Evolutionary conservation across 805 yeast species (phyloP).

Genomic region (Metschnikowia sp.): DNA sequence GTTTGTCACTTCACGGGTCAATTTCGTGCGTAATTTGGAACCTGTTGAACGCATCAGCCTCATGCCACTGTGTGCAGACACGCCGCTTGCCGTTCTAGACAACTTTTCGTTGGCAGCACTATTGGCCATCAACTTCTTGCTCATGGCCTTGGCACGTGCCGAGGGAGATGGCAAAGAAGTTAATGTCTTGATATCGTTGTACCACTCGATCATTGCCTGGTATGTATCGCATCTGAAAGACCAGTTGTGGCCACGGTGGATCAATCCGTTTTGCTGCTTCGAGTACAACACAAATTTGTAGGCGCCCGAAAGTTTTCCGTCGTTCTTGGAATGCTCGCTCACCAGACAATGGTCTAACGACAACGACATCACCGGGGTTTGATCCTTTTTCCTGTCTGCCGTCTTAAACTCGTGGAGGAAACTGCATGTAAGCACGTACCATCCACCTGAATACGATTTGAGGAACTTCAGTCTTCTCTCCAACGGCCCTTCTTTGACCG

Average conservation of each 20-base stretch:
- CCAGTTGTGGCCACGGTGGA: slow-evolving; percentile 85
- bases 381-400: slow-evolving; percentile 75
- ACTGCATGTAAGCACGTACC: slow-evolving; percentile 86
- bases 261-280: slow-evolving; percentile 64
- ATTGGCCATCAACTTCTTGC: slow-evolving; percentile 21
- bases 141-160: slow-evolving; percentile 47
- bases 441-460: slow-evolving; percentile 86
- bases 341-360: slow-evolving; percentile 76
- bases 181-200: slow-evolving; percentile 65
- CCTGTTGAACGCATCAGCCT: slow-evolving; percentile 9
- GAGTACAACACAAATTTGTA: slow-evolving; percentile 79
- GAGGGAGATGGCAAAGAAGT: slow-evolving; percentile 61
- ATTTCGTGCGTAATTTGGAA: slow-evolving; percentile 5
- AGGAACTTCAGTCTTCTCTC: slow-evolving; percentile 90
- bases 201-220: slow-evolving; percentile 81
- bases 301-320: slow-evolving; percentile 50
- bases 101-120: slow-evolving; percentile 7
- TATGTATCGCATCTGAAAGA: slow-evolving; percentile 90
- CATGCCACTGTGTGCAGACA: slow-evolving; percentile 13
- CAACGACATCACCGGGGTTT: slow-evolving; percentile 78
- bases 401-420: slow-evolving; percentile 88
- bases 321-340: slow-evolving; percentile 76
- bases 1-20: slow-evolving; percentile 5
- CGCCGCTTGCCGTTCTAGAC: slow-evolving; percentile 13
- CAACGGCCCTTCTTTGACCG: slow-evolving; percentile 70